Evolutionary conservation across 805 yeast genomes (phyloP).

Genomic region (Candida dajiaensis): DNA sequence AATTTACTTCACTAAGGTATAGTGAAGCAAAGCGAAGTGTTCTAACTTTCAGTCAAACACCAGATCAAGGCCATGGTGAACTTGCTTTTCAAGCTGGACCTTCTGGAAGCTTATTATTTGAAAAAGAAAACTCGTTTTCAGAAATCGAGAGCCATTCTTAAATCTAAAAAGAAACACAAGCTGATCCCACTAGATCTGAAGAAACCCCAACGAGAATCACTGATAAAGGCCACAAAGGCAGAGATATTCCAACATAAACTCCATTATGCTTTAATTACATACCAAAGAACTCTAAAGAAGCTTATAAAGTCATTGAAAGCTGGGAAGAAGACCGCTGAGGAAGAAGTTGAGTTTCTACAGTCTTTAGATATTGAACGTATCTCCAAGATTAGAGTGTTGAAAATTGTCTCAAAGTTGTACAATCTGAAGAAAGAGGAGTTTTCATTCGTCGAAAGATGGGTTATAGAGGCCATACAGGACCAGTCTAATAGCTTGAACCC

Average conservation of each 20-base stretch:
- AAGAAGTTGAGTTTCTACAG: constrained; percentile 16
- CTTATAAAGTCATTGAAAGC: constrained; percentile 13
- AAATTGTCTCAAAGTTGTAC: constrained; percentile 12
- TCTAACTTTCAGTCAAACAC: no score
- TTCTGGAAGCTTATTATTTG: constrained; percentile 7
- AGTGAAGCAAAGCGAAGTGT: background rate
- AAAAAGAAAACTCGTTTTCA: constrained; percentile 5
- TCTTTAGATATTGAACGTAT: constrained; percentile 21
- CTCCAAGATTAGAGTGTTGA: constrained; percentile 17
- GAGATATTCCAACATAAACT: constrained; percentile 44
- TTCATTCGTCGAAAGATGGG: constrained; percentile 20
- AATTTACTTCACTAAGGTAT: background rate
- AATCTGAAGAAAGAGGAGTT: constrained; percentile 12
- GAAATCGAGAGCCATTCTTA: constrained; percentile 5
- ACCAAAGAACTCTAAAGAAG: constrained; percentile 33
- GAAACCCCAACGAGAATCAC: constrained; percentile 36
- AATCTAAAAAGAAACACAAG: constrained; percentile 6
- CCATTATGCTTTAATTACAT: constrained; percentile 38
- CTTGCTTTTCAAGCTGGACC: constrained; percentile 9
- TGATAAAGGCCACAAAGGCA: constrained; percentile 39
- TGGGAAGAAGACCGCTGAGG: constrained; percentile 10
- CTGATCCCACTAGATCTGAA: constrained; percentile 8
- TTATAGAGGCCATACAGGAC: constrained; percentile 24
- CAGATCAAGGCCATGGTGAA: background rate
- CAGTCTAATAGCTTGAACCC: constrained; percentile 36